Percentiles rank a stretch among this genome's conserved stretches.
Evolutionary conservation across 2,329 filamentous ascomycete species (phyloP).

Genomic region (Aureobasidium mangrovei): DNA sequence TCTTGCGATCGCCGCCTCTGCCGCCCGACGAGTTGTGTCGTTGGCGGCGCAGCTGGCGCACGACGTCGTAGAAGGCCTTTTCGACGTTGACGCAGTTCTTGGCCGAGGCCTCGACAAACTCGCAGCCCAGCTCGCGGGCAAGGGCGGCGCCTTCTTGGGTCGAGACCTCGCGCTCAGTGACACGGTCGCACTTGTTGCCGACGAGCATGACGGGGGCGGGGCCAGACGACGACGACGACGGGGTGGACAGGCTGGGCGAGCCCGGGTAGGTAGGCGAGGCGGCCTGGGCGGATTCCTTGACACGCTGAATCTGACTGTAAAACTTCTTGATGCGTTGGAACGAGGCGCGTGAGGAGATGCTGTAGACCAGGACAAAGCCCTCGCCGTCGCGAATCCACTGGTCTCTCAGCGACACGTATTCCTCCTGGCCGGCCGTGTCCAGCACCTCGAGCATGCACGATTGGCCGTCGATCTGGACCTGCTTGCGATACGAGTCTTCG

Average conservation of each 20-base stretch:
- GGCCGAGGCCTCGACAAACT: constrained; percentile 93
- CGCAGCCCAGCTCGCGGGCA: constrained; percentile 84
- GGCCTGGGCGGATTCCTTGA: constrained; percentile 76
- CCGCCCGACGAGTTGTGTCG: constrained; percentile 31
- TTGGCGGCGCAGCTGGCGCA: constrained; percentile 79
- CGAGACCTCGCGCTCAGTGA: constrained; percentile 91
- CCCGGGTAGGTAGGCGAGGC: constrained; percentile 69
- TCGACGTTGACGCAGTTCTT: constrained; percentile 99
- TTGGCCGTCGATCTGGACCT: constrained; percentile 79
- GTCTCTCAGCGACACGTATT: constrained; percentile 92
- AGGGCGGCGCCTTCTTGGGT: constrained; percentile 91
- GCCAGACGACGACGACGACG: constrained; percentile 42
- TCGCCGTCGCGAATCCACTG: constrained; percentile 99
- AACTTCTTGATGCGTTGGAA: constrained; percentile 93
- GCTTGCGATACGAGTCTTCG: constrained; percentile 60
- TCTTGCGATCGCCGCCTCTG: constrained; percentile 2
- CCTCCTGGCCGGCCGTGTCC: constrained; percentile 95
- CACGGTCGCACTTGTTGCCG: constrained; percentile 95
- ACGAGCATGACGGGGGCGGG: constrained; percentile 95
- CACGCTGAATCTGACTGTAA: constrained; percentile 91
- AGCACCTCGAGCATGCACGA: constrained; percentile 96
- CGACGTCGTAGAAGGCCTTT: constrained; percentile 97
- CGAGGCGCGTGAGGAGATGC: constrained; percentile 92
- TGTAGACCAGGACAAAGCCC: constrained; percentile 95
- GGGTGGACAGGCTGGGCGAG: constrained; percentile 54